Conservation (phyloP, 176 grass and related monocot species). For the Triticum aestivum region IWGSC_CS_RefSeq_v2.1 NC_057814.1:577044749-577045248, state of each 20-base stretch:
- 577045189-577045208: conserved; percentile 19
- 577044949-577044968: conserved; percentile 18
- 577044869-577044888: background rate
- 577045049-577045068: background rate
- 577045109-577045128: conserved; percentile 41
- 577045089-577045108: conserved; percentile 49
- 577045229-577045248: conserved; percentile 7
- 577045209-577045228: background rate
- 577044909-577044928: conserved; percentile 18
- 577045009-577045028: conserved; percentile 36
- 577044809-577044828: background rate
- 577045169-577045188: conserved; percentile 37
- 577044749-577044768: background rate
- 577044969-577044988: background rate
- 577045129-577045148: conserved; percentile 17
- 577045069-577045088: background rate
- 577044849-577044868: background rate
- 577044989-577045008: conserved; percentile 13
- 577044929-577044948: conserved; percentile 51
- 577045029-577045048: conserved; percentile 20
- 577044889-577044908: background rate
- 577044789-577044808: background rate
- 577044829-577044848: background rate
- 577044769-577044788: background rate
- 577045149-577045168: background rate